Percentiles rank a stretch among this genome's conserved stretches.
Evolutionary conservation across 202 grass and related monocot genomes (phyloP).

Genomic region (Schoenoplectus tabernaemontani): DNA sequence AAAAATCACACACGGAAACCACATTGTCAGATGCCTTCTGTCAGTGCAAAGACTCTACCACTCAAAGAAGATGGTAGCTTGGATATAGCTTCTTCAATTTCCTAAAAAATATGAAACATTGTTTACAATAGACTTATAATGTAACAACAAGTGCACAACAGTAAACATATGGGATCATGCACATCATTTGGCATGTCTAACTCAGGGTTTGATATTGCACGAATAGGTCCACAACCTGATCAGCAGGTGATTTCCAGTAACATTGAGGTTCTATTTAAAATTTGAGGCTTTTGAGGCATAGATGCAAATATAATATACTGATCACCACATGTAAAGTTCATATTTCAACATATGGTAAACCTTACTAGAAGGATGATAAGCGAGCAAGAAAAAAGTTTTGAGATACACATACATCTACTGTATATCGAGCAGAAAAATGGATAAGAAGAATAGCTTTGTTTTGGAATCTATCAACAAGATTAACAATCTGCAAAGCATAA

Average conservation of each 20-base stretch:
- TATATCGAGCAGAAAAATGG: constrained; percentile 94
- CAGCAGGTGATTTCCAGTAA: background rate
- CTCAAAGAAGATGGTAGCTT: constrained; percentile 38
- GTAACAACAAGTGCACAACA: background rate
- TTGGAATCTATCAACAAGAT: constrained; percentile 43
- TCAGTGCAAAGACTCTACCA: constrained; percentile 50
- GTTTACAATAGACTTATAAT: background rate
- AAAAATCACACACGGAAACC: background rate
- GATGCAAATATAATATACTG: background rate
- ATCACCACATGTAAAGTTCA: background rate
- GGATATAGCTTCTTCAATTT: constrained; percentile 61
- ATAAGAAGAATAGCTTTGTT: constrained; percentile 89
- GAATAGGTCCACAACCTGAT: background rate
- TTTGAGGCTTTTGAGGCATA: background rate
- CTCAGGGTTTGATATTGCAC: background rate
- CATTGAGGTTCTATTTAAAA: background rate
- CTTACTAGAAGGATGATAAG: background rate
- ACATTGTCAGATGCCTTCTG: constrained; percentile 45
- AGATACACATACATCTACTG: constrained; percentile 44
- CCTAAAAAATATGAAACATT: constrained; percentile 35
- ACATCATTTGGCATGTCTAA: background rate
- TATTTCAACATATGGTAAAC: background rate
- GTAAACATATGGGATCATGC: background rate
- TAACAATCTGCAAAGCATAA: constrained; percentile 42
- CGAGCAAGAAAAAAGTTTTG: background rate